Conservation (phyloP, 164 flowering plant genomes). For the Kalanchoe fedtschenkoi region DNA sequence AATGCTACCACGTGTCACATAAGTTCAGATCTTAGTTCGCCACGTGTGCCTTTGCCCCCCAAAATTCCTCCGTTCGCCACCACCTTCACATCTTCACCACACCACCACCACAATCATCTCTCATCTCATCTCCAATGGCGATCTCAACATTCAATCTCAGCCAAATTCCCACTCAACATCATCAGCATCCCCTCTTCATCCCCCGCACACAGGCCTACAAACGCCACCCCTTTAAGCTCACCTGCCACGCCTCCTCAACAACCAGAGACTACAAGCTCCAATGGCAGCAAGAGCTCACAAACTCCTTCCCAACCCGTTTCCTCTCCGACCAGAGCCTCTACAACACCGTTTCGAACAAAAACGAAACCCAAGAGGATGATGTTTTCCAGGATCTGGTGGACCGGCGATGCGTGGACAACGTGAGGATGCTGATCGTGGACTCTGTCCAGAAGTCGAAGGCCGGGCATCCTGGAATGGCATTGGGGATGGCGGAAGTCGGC, state of each 20-base stretch:
- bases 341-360: not conserved
- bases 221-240: conserved; percentile 3
- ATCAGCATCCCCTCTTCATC: not conserved
- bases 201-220: not conserved
- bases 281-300: conserved; percentile 27
- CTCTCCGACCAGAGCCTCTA: not conserved
- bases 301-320: not conserved
- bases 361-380: conserved; percentile 14
- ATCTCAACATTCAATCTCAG: not conserved
- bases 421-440: conserved; percentile 39
- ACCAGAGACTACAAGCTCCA: conserved; percentile 20
- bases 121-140: conserved; percentile 4
- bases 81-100: not conserved
- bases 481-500: conserved; percentile 45
- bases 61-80: not conserved
- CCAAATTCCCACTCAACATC: not conserved
- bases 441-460: conserved; percentile 32
- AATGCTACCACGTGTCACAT: not conserved
- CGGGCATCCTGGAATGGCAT: conserved; percentile 47
- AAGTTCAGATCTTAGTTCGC: not conserved
- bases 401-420: conserved; percentile 31
- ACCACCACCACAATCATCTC: not conserved
- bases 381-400: conserved; percentile 24
- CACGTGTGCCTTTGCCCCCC: not conserved
- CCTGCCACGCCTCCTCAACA: not conserved